A percentile compares a stretch with the other conserved stretches of the same genome.
phyloP scores from a whole-genome alignment of 2,329 filamentous ascomycete species.

The Diplodia intermedia region DNA sequence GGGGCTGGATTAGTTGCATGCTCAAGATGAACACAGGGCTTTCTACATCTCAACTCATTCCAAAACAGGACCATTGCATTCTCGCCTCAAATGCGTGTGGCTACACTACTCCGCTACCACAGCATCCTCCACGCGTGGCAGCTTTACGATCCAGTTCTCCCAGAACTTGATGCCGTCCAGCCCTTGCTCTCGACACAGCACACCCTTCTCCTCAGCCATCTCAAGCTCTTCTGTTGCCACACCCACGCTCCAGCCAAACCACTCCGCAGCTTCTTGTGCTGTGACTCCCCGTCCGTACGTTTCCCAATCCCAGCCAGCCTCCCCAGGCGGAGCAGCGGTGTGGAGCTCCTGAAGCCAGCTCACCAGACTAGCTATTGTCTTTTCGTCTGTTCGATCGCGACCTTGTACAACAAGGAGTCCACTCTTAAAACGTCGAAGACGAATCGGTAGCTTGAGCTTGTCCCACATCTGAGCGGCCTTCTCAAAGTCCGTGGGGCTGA shows the following conservation, averaged over 20 bases:
- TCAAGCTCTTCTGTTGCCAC: constrained; percentile 94
- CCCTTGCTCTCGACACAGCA: constrained; percentile 87
- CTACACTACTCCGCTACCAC: neutral
- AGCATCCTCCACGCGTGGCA: constrained; percentile 20
- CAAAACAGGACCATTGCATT: neutral
- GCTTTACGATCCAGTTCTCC: constrained; percentile 68
- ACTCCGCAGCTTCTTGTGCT: constrained; percentile 84
- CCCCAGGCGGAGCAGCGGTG: constrained; percentile 66
- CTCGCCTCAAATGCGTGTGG: neutral
- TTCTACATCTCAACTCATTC: neutral
- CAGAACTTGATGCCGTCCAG: constrained; percentile 92
- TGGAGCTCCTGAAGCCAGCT: constrained; percentile 80
- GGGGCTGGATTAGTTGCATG: neutral
- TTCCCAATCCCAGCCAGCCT: constrained; percentile 76
- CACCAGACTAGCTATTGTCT: constrained; percentile 78
- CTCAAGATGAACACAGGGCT: neutral
- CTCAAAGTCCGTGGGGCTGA: constrained; percentile 89
- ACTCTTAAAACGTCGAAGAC: constrained; percentile 86
- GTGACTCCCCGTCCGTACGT: constrained; percentile 84
- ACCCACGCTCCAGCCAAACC: constrained; percentile 96
- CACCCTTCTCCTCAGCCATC: constrained; percentile 93
- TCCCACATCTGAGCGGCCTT: constrained; percentile 91
- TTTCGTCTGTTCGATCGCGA: constrained; percentile 86
- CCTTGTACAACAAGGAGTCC: constrained; percentile 94
- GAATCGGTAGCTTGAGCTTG: constrained; percentile 81